Evolutionary conservation across 2,329 filamentous ascomycete species (phyloP).

Genomic region (Fusarium albidum): DNA sequence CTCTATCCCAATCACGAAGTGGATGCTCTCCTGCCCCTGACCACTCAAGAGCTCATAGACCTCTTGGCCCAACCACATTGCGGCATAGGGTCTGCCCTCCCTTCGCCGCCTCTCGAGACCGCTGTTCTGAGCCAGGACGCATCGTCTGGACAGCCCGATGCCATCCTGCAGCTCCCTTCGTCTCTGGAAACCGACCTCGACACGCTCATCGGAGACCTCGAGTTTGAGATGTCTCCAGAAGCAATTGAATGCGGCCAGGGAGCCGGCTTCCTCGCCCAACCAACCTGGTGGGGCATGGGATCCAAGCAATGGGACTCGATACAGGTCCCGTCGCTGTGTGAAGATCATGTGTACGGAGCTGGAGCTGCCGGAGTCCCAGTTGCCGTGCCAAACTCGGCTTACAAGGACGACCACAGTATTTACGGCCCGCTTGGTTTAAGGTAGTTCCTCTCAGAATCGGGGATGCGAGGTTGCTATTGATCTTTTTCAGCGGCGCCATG

Average conservation of each 20-base stretch:
- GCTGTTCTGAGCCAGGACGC: slow-evolving; percentile 58
- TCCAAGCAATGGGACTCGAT: slow-evolving; percentile 30
- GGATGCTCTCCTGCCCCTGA: slow-evolving; percentile 60
- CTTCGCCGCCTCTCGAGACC: slow-evolving; percentile 62
- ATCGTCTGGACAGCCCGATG: slow-evolving; percentile 43
- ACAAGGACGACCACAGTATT: slow-evolving; percentile 24
- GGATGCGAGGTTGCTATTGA: slow-evolving; percentile 7
- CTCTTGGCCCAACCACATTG: slow-evolving; percentile 59
- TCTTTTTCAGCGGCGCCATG: neutral
- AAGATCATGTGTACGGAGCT: slow-evolving; percentile 16
- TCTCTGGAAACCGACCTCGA: slow-evolving; percentile 34
- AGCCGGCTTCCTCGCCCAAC: slow-evolving; percentile 21
- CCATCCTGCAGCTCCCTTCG: slow-evolving; percentile 28
- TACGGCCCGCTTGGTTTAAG: slow-evolving; percentile 27
- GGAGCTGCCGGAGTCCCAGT: slow-evolving; percentile 18
- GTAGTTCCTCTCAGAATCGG: slow-evolving; percentile 3
- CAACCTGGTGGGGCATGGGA: slow-evolving; percentile 26
- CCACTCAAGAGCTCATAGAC: slow-evolving; percentile 66
- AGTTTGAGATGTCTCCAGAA: slow-evolving; percentile 30
- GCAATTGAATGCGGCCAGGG: slow-evolving; percentile 22
- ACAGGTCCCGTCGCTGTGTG: slow-evolving; percentile 20
- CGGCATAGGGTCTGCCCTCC: slow-evolving; percentile 54
- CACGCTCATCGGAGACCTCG: slow-evolving; percentile 31
- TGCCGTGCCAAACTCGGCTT: slow-evolving; percentile 20
- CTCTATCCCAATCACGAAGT: slow-evolving; percentile 67